Percentiles rank a stretch among this genome's conserved stretches.
Evolutionary conservation across 108 stramenopile genomes (phyloP).

Genomic region (Nitzschia sp.): DNA sequence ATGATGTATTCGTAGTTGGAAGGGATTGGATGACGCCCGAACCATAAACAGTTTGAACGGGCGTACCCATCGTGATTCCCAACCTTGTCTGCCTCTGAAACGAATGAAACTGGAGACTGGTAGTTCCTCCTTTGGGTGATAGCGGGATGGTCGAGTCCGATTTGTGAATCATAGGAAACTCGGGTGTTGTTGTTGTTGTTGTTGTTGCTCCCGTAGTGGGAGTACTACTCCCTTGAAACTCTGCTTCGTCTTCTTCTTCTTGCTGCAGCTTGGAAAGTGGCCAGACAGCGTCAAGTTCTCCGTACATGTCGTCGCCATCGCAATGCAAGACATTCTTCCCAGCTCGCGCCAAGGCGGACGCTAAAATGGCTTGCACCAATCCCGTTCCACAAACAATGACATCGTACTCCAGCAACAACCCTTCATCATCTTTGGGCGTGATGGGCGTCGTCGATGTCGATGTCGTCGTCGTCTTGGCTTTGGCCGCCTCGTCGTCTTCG

Average conservation of each 20-base stretch:
- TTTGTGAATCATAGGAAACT: too few species aligned
- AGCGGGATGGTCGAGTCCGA: slow-evolving; percentile 9
- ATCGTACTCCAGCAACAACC: slow-evolving; percentile 55
- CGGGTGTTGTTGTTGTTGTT: background rate
- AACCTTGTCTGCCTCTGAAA: background rate
- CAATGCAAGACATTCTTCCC: slow-evolving; percentile 76
- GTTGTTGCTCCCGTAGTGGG: background rate
- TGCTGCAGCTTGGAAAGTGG: slow-evolving; percentile 31
- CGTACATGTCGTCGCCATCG: slow-evolving; percentile 77
- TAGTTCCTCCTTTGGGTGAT: slow-evolving; percentile 16
- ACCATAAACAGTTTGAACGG: slow-evolving; percentile 42
- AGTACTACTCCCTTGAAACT: background rate
- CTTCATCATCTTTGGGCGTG: slow-evolving; percentile 34
- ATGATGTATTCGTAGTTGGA: background rate
- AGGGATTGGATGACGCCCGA: slow-evolving; percentile 26
- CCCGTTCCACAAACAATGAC: slow-evolving; percentile 80
- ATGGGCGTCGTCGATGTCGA: background rate
- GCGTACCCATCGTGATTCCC: slow-evolving; percentile 26
- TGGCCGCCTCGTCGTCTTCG: too few species aligned
- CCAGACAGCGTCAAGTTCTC: slow-evolving; percentile 76
- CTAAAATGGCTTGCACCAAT: slow-evolving; percentile 71
- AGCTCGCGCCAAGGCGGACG: slow-evolving; percentile 73
- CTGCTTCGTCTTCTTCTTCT: slow-evolving; percentile 6
- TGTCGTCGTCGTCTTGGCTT: too few species aligned
- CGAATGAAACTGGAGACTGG: slow-evolving; percentile 9